These are phyloP conservation scores for Singerocomus inundabilis DNA, from an alignment of 1,284 basidiomycete genomes.

Conservation along the genomic window DNA sequence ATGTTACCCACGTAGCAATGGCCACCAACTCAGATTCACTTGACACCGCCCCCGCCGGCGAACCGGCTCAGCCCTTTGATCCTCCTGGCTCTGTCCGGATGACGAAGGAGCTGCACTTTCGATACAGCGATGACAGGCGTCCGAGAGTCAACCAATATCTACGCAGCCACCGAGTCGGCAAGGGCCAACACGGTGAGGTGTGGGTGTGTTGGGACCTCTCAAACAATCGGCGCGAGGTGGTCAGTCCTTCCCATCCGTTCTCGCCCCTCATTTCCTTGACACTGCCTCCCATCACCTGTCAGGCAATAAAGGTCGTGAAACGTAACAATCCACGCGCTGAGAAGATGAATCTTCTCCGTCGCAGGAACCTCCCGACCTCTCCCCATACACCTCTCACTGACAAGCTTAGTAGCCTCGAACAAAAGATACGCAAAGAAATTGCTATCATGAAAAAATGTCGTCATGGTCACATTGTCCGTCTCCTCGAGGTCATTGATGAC, in stretches of 20 bases:
- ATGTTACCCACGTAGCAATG: constrained; percentile 30
- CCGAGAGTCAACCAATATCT: constrained; percentile 80
- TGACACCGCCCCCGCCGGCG: constrained; percentile 16
- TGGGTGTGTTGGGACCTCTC: constrained; percentile 64
- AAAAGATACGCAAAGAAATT: constrained; percentile 87
- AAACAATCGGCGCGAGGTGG: constrained; percentile 39
- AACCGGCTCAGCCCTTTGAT: constrained; percentile 40
- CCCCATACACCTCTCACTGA: constrained; percentile 56
- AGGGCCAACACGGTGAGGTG: constrained; percentile 82
- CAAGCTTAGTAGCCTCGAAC: constrained; percentile 68
- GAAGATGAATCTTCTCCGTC: constrained; percentile 62
- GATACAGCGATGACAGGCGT: constrained; percentile 36
- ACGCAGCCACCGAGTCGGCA: constrained; percentile 67
- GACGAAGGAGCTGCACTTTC: constrained; percentile 49
- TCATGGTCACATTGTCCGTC: constrained; percentile 88
- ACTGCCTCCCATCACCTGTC: constrained; percentile 13
- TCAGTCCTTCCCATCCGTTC: constrained; percentile 29
- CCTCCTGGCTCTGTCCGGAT: constrained; percentile 55
- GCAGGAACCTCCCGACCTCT: constrained; percentile 51
- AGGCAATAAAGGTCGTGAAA: constrained; percentile 86
- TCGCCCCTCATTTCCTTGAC: constrained; percentile 7
- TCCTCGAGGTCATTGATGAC: constrained; percentile 97
- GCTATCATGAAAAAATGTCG: constrained; percentile 97
- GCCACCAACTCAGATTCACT: constrained; percentile 24
- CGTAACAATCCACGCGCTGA: constrained; percentile 53